Base-by-base conservation (phyloP, 208 protist species). In the Phytomonas sp. region DNA sequence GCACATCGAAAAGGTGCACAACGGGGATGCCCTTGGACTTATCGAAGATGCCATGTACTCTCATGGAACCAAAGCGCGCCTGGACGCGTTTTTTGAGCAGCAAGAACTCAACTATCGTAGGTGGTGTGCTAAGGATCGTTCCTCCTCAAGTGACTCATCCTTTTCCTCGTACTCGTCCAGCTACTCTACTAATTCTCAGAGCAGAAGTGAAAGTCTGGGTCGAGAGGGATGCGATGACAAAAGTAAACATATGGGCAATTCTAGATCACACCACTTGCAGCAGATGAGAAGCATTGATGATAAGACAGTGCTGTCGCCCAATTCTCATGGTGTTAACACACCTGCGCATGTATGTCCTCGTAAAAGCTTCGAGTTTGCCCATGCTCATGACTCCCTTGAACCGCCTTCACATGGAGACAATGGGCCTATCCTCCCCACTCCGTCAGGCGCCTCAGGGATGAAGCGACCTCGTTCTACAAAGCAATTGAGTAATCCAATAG, bases 31-130 rank as follows among this genome's bases (percentile, higher is more conserved):
- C 13, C 72, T 87, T 26, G 40, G 64, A 5, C 29, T 61, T n/a
- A 61, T 66, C 11, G 51, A 69, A 5, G 70, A 76, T 68, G 78
- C 81, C 17, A 79, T 87, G 75, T 87, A 83, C 62, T 70, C 71
- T 29, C 53, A 5, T 2, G 65, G 31, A 26, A 82, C 81, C n/a
- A 40, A 62, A 37, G 67, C 36, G 60, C 60, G 81, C 15, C 73
- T 77, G 0, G 29, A 36, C 20, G 61, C 33, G 37, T 85, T 80
- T 66, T 20, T 81, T 29, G 29, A 79, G 68, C 33, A 37, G 34
- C 67, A 81, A 51, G 60, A 70, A 53, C 23, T 32, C 33, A 56
- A 26, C 46, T 56, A 56, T 56, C 46, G 46, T 34, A 34, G 33
- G 23, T 56, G 17, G 13, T 56, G 46, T 56, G 46, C 20, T 26